phyloP scores from a whole-genome alignment of 768 basidiomycete species.

The Serendipita sp. region DNA sequence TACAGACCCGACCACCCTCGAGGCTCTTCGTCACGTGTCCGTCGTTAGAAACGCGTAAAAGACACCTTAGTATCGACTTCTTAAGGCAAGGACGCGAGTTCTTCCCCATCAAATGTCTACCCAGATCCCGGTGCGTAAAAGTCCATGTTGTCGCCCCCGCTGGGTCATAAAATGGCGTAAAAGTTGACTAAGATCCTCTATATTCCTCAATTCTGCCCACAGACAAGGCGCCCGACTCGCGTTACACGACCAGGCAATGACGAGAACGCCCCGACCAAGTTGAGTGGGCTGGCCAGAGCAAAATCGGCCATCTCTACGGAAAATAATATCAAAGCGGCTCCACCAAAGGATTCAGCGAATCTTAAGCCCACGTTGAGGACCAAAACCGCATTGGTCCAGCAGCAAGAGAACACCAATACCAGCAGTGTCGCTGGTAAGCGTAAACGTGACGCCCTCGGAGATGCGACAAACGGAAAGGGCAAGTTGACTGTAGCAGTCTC shows the following conservation, averaged over 20 bases:
- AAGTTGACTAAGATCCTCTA: background rate
- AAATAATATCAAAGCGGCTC: background rate
- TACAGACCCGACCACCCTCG: background rate
- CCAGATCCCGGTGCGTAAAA: conserved; percentile 1
- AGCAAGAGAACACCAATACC: background rate
- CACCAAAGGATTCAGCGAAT: background rate
- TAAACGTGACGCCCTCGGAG: conserved; percentile 60
- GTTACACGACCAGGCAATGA: background rate
- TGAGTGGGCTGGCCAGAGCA: background rate
- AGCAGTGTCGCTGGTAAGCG: conserved; percentile 38
- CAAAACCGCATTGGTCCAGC: background rate
- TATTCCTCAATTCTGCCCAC: background rate
- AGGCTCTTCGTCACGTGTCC: background rate
- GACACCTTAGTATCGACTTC: background rate
- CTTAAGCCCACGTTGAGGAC: background rate
- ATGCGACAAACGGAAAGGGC: conserved; percentile 34
- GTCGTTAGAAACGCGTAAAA: background rate
- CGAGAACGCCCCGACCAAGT: background rate
- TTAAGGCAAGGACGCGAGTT: background rate
- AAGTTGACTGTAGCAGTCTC: conserved; percentile 14
- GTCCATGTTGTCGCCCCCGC: conserved; percentile 2
- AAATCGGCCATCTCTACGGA: background rate
- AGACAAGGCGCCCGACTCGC: background rate
- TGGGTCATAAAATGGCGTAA: background rate
- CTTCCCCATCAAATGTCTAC: conserved; percentile 1